Base-by-base conservation (phyloP, 2,329 filamentous ascomycete species). In the Bipolaris sorokiniana region DNA sequence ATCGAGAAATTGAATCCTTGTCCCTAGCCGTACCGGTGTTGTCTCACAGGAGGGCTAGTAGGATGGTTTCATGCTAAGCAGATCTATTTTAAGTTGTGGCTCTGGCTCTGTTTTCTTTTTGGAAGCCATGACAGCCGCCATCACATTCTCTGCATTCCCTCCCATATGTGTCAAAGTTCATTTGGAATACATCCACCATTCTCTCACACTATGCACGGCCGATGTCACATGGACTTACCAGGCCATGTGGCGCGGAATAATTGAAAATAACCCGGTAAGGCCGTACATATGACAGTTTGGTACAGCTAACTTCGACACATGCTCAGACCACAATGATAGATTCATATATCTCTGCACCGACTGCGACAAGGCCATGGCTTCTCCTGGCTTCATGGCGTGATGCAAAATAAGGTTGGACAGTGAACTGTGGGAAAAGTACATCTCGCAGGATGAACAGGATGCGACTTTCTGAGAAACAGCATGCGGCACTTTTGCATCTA, bases 311-410 rank as follows among this genome's bases (percentile, higher is more conserved):
- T 31, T 18, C 31, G 28, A 44, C 15, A 26, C 5, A 23, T 16
- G 23, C 33, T 31, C 41, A 23, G 82, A 79, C 4, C 70, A 87
- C 0, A 55, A 82, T n/a, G 70, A 72, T 56, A 80, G 77, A 4
- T 87, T 87, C 66, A 63, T 87, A 60, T 88, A 85, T 72, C 79
- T 88, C 76, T 88, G 86, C 70, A 70, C 75, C 37, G 85, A 88
- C 73, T 88, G 84, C 72, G 84, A 60, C 37, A 65, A 65, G 44
- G 58, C 63, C 45, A 63, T 62, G 1, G 64, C 62, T 13, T 54
- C 26, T 51, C 6, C 11, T n/a, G 44, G 7, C 0, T 38, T 44
- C 31, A 23, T 42, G 20, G 46, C 44, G 5, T n/a, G 28, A 18
- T 7, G n/a, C 10, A 15, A 23, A 23, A n/a, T 18, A 36, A 48